Percentiles rank a stretch among this genome's conserved stretches.
phyloP scores from a whole-genome alignment of 176 grass and related monocot genomes.

The Phragmites australis region DNA sequence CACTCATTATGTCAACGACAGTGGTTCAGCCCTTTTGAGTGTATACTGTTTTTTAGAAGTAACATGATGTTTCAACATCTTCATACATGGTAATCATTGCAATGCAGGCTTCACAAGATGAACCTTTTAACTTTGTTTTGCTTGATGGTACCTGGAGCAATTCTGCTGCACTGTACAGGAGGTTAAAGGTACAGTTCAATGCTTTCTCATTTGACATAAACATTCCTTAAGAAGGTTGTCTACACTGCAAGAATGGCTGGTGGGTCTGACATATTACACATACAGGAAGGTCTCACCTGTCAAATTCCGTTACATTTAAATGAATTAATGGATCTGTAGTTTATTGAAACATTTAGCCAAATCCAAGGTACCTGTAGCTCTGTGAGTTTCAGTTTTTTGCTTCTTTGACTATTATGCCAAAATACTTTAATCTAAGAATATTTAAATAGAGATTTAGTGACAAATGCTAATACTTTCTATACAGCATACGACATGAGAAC shows the following conservation, averaged over 20 bases:
- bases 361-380: background rate
- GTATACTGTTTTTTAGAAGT: too few relatives aligned
- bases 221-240: background rate
- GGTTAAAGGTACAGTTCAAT: constrained; percentile 65
- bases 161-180: constrained; percentile 91
- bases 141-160: constrained; percentile 90
- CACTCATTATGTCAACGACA: background rate
- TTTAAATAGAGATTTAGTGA: background rate
- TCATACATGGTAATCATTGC: too few relatives aligned
- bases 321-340: background rate
- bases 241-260: background rate
- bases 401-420: background rate
- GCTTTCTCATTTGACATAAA: constrained; percentile 13
- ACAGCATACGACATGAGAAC: background rate
- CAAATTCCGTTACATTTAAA: background rate
- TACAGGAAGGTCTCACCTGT: background rate
- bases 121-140: constrained; percentile 78
- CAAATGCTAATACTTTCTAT: background rate
- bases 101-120: constrained; percentile 44
- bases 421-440: background rate
- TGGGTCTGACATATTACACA: background rate
- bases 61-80: too few relatives aligned
- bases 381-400: background rate
- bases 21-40: background rate
- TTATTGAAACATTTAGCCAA: constrained; percentile 1